Conservation (phyloP, 2,329 filamentous ascomycete species). For the Colletotrichum gloeosporioides region DNA sequence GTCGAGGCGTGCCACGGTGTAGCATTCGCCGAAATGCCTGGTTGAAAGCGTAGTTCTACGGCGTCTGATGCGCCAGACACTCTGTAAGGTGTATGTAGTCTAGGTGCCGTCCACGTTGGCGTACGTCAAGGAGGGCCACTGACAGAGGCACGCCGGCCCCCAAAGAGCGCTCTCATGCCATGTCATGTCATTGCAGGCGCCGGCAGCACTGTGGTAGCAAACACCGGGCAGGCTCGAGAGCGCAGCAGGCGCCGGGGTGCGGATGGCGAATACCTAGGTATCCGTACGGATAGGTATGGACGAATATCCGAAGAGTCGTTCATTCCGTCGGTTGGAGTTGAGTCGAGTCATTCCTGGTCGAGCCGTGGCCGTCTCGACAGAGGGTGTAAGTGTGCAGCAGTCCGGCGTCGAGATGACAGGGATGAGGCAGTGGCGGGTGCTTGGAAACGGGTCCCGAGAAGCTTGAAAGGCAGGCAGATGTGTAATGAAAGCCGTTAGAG, state of each 20-base stretch:
- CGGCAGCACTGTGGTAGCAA: not conserved
- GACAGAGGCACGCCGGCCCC: not conserved
- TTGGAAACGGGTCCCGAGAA: constrained; percentile 1
- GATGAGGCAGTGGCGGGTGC: not conserved
- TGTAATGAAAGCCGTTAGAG: constrained; percentile 1
- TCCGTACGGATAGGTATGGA: not conserved
- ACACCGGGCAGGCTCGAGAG: not conserved
- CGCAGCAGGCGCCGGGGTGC: not conserved
- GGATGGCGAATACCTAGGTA: not conserved
- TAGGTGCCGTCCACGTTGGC: not conserved
- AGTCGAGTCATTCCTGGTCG: not conserved
- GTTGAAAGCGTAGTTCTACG: not conserved
- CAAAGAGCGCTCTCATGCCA: not conserved
- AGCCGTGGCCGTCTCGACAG: not conserved
- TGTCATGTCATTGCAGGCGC: constrained; percentile 4
- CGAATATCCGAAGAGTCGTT: not conserved
- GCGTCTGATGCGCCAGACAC: not conserved
- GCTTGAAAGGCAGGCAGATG: constrained; percentile 6
- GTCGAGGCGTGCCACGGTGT: not conserved
- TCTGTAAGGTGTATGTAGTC: not conserved
- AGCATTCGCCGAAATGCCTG: not conserved
- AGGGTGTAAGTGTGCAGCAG: not conserved
- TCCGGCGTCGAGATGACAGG: not conserved
- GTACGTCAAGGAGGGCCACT: not conserved
- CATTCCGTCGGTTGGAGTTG: not conserved